phyloP scores from a whole-genome alignment of 352 stramenopile genomes.

The Halophytophthora batemanensis region DNA sequence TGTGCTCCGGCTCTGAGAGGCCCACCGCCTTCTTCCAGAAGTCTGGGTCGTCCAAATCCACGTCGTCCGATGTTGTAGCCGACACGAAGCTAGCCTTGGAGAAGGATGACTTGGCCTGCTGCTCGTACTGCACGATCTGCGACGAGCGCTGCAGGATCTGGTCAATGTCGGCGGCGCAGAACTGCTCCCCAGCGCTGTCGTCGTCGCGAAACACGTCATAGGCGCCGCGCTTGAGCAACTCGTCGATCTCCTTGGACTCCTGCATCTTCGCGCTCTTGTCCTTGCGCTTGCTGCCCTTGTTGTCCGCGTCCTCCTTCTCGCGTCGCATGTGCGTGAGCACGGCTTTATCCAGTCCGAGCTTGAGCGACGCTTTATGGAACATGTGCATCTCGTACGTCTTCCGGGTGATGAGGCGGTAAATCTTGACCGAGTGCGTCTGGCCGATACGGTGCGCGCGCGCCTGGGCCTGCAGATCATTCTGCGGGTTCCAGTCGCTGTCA shows the following conservation, averaged over 20 bases:
- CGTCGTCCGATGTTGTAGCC: conserved; percentile 86
- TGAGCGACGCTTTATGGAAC: conserved; percentile 91
- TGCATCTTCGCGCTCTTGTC: conserved; percentile 77
- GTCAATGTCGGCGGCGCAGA: conserved; percentile 97
- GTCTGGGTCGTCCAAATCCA: conserved; percentile 98
- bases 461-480: conserved; percentile 96
- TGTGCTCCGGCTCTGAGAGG: conserved; percentile 64
- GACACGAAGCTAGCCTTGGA: conserved; percentile 93
- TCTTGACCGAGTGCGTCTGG: conserved; percentile 89
- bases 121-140: conserved; percentile 83
- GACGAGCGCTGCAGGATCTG: conserved; percentile 93
- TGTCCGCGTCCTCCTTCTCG: conserved; percentile 78
- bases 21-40: conserved; percentile 99
- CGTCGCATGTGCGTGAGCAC: conserved; percentile 90
- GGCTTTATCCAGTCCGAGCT: conserved; percentile 92
- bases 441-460: conserved; percentile 90
- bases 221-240: conserved; percentile 88
- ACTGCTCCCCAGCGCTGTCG: conserved; percentile 91
- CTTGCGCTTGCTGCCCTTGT: conserved; percentile 59
- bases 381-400: conserved; percentile 96
- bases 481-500: conserved; percentile 98
- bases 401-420: conserved; percentile 86
- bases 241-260: conserved; percentile 90
- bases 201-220: conserved; percentile 93
- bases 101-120: conserved; percentile 85